Conservation (phyloP, 1,284 basidiomycete genomes). For the Boletus austroedulis region DNA sequence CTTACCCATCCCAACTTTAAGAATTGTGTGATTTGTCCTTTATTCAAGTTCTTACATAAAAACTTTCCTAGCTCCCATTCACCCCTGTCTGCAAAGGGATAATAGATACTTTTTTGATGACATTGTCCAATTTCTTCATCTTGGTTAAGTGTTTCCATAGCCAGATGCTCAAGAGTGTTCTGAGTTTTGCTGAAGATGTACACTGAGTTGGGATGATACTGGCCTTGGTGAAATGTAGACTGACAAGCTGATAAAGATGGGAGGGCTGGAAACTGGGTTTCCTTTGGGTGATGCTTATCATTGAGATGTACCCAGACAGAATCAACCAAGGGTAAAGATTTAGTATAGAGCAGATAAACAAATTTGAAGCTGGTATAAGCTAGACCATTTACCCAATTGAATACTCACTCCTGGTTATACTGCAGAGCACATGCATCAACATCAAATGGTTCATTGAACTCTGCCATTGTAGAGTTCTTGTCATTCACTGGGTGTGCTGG, state of each 20-base stretch:
- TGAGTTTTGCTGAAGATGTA: conserved; percentile 2
- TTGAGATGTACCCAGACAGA: conserved; percentile 1
- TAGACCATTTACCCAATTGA: neutral
- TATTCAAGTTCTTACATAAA: neutral
- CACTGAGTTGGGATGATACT: neutral
- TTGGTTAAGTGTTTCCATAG: neutral
- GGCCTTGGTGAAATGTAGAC: neutral
- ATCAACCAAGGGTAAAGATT: neutral
- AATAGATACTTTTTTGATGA: neutral
- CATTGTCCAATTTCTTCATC: neutral
- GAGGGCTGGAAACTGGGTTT: neutral
- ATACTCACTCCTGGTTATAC: neutral
- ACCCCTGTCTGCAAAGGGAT: neutral
- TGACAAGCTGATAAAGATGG: neutral
- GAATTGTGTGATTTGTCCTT: neutral
- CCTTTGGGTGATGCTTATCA: neutral
- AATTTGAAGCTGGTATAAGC: neutral
- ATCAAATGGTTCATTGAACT: no score
- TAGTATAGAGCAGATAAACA: neutral
- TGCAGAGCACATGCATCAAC: neutral
- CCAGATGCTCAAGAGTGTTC: conserved; percentile 6
- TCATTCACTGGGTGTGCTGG: no score
- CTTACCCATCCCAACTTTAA: neutral
- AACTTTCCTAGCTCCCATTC: neutral
- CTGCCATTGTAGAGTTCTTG: no score